Evolutionary conservation across 2,329 filamentous ascomycete genomes (phyloP), one percentile per base, ranked within the genome.

Genomic region (Exophiala oligosperma): DNA sequence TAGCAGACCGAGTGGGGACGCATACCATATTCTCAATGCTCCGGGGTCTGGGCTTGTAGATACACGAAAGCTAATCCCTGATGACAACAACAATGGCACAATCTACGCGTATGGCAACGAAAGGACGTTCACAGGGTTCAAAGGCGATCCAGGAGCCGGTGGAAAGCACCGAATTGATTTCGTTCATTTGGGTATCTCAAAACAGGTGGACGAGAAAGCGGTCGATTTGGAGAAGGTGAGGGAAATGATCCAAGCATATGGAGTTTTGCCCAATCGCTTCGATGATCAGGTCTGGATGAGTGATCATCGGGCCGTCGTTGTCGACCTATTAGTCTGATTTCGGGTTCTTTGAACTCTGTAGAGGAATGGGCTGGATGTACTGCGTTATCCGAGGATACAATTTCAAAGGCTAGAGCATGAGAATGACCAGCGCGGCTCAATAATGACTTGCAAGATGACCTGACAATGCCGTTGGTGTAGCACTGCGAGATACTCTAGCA

Each of bases 281-380:
- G 83, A 86, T 46, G 79, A 84, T 64, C 77, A 76, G 1, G 71
- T 84, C 2, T 81, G 75, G 64, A 75, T 72, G 55, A 84, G 80
- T 57, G 83, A 85, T 66, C 83, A 85, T 68, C 73, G 81, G 47
- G 80, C 78, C 47, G 83, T 85, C 4, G 77, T 85, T 47, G 79
- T 77, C 2, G 83, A 85, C 56, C 40, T 62, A n/a, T 50, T 64
- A 1, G 23, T 64, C 37, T 50, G 40, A 56, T 48, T 6, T 9
- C 32, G 32, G 32, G 32, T 35, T 1, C 4, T 28, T 35, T 11
- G 32, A 35, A 35, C 32, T 5, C 32, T 8, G 6, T 8, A 35
- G 32, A 8, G 8, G 32, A 35, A 35, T 9, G 4, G 9, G 9
- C 32, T 6, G 9, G 9, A 35, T 35, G 11, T 35, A 35, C 32